A percentile compares a stretch with the other conserved stretches of the same genome.
phyloP scores from a whole-genome alignment of 164 flowering plant genomes.

The Aristolochia californica region DNA sequence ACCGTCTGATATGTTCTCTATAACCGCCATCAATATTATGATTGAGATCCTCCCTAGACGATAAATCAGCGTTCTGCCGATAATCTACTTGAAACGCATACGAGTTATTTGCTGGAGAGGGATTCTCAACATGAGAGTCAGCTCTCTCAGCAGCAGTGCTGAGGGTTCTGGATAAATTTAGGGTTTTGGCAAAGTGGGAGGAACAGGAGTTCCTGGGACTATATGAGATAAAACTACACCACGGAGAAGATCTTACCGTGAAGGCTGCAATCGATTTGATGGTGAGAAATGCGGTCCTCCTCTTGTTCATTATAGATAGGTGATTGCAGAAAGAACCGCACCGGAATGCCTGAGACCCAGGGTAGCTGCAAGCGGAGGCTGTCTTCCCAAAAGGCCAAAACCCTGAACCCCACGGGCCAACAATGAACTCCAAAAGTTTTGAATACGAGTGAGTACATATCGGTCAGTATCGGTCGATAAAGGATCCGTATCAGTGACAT shows the following conservation, averaged over 20 bases:
- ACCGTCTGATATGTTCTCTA: background rate
- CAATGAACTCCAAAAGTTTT: too few species aligned
- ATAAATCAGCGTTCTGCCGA: background rate
- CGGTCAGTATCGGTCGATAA: too few species aligned
- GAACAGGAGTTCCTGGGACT: background rate
- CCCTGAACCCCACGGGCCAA: too few species aligned
- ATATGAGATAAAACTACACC: background rate
- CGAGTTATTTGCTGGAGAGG: background rate
- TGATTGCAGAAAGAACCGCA: background rate
- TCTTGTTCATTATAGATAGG: slow-evolving; percentile 4
- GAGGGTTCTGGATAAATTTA: background rate
- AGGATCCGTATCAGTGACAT: too few species aligned
- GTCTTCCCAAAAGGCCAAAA: too few species aligned
- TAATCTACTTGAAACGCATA: background rate
- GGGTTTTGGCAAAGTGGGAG: background rate
- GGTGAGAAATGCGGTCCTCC: slow-evolving; percentile 2
- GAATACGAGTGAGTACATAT: too few species aligned
- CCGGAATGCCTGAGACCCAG: too few species aligned
- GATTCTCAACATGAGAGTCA: background rate
- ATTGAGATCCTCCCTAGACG: background rate
- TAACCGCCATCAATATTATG: background rate
- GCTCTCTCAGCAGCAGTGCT: slow-evolving; percentile 11
- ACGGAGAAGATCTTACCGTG: slow-evolving; percentile 6
- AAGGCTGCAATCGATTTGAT: slow-evolving; percentile 10
- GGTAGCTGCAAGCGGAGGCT: too few species aligned